A percentile compares a stretch with the other conserved stretches of the same genome.
phyloP scores from a whole-genome alignment of 305 asterid genomes.

The Coffea humblotiana region DNA sequence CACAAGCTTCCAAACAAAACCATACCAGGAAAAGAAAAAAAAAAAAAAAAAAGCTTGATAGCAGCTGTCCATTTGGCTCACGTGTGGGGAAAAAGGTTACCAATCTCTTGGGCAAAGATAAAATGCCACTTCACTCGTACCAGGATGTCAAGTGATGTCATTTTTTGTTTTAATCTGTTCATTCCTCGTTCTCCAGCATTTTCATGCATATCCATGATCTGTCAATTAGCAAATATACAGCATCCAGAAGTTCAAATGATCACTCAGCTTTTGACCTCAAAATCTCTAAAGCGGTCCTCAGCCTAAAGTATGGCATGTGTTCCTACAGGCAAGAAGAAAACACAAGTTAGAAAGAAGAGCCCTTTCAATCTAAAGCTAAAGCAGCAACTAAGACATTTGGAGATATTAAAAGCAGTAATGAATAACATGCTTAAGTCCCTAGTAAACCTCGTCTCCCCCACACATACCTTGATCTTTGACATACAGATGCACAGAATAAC shows the following conservation, averaged over 20 bases:
- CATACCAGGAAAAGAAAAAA: not conserved
- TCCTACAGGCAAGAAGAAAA: conserved; percentile 35
- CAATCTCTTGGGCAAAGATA: not conserved
- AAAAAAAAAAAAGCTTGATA: not conserved
- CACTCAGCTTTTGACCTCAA: conserved; percentile 63
- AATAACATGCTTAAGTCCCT: not conserved
- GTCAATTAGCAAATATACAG: not conserved
- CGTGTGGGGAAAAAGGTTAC: not conserved
- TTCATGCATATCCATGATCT: not conserved
- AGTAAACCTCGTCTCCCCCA: not conserved
- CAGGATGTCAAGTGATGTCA: not conserved
- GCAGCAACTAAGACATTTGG: not conserved
- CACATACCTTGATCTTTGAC: not conserved
- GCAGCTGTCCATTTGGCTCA: not conserved
- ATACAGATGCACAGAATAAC: not conserved
- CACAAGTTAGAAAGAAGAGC: not conserved
- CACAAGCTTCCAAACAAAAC: not conserved
- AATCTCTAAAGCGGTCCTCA: conserved; percentile 70
- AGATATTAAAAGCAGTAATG: not conserved
- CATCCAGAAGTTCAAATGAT: not conserved
- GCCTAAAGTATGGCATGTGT: conserved; percentile 72
- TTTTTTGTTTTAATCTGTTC: not conserved
- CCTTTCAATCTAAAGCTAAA: no score
- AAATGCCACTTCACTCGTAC: not conserved
- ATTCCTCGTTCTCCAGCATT: not conserved